Base-by-base conservation (phyloP, 306 rosid species). In the Gastrolobium villosum region DNA sequence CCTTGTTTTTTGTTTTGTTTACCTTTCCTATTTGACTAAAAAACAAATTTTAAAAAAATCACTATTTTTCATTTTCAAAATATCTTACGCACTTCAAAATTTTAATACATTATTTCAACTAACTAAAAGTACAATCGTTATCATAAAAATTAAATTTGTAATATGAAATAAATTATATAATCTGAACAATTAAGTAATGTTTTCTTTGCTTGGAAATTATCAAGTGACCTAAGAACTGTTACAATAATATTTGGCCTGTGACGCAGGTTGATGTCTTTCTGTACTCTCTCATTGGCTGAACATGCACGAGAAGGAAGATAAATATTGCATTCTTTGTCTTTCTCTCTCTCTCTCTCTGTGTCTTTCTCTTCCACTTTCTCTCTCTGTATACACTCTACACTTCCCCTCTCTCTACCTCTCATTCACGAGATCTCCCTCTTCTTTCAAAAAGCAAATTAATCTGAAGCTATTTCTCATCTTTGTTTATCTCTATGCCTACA, bases 391-490 rank as follows among this genome's bases (percentile, higher is more conserved):
- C 54, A 11, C 54, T 1, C 20, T 20, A 13, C 54, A 1, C 54
- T 48, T 48, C 5, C 54, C 26, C 55, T 4, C 32, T 11, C 44
- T 49, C 10, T 36, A 3, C 36, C 65, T 49, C 74, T 53, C 50
- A 70, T 34, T 65, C 88, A 37, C 46, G 82, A 78, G 83, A 84
- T 86, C 87, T 85, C 76, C 84, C 80, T 72, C 84, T 62, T 76
- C 83, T 63, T 63, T 65, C 26, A 45, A 78, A 80, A 44, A 65
- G 31, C 84, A 35, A 62, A 13, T 20, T 32, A 82, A 73, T 48
- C 85, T 48, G 49, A 52, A 68, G 46, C 57, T 78, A 7, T 31
- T 36, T 45, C 86, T 45, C 86, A 41, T 71, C 69, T 70, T 15
- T 76, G 30, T 67, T 15, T 41, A 52, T 55, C 15, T 57, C 53